Evolutionary conservation across 1,284 basidiomycete genomes (phyloP).

Genomic region (Trametes hirsuta): DNA sequence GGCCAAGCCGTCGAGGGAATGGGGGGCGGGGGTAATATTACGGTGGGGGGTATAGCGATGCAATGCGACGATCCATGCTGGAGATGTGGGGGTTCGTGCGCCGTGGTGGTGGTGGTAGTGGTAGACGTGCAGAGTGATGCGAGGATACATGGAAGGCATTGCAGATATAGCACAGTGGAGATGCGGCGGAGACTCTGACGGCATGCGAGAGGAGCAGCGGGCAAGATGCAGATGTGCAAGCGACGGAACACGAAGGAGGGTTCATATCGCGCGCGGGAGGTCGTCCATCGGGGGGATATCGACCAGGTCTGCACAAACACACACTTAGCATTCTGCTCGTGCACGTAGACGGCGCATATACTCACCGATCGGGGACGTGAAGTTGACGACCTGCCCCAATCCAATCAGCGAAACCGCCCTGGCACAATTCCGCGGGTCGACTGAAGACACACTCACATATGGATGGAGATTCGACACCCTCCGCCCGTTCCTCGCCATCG

Average conservation of each 20-base stretch:
- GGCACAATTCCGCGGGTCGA: background rate
- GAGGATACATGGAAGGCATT: background rate
- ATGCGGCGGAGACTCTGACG: too few relatives aligned
- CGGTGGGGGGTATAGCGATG: background rate
- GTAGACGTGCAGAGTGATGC: background rate
- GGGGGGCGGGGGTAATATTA: background rate
- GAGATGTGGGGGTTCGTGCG: background rate
- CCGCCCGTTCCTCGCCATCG: slow-evolving; percentile 7
- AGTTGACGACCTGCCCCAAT: slow-evolving; percentile 30
- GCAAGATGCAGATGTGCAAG: background rate
- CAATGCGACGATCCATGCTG: background rate
- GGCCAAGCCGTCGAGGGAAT: background rate
- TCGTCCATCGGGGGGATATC: slow-evolving; percentile 20
- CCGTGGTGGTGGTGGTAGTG: background rate
- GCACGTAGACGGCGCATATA: background rate
- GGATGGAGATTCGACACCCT: slow-evolving; percentile 34
- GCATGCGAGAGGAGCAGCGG: background rate
- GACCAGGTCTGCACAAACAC: slow-evolving; percentile 13
- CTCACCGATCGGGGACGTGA: slow-evolving; percentile 39
- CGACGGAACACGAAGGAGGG: background rate
- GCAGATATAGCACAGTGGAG: too few relatives aligned
- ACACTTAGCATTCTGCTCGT: background rate
- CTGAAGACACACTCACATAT: slow-evolving; percentile 30
- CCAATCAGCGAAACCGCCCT: background rate
- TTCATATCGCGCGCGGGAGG: slow-evolving; percentile 20